phyloP scores from a whole-genome alignment of 2,329 filamentous ascomycete genomes.

The Colletotrichum sp. region DNA sequence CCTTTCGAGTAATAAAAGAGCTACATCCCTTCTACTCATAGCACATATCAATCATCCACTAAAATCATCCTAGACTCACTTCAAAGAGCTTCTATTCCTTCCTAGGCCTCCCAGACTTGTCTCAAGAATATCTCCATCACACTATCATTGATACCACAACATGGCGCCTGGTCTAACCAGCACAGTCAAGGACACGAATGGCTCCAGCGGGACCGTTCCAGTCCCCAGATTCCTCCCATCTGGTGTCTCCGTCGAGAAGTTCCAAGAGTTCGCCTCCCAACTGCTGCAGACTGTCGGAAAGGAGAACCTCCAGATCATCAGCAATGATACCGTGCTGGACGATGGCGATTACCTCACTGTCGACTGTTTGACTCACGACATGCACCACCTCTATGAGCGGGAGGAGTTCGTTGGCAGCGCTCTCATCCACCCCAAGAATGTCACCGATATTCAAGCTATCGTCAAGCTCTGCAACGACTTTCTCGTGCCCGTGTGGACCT shows the following conservation, averaged over 20 bases:
- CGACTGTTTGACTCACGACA: constrained; percentile 31
- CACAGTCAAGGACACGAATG: neutral
- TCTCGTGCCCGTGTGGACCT: constrained; percentile 52
- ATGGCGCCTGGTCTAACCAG: constrained; percentile 3
- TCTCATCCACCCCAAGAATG: constrained; percentile 34
- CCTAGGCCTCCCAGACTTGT: neutral
- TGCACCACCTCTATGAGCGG: constrained; percentile 42
- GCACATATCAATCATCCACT: rapidly evolving
- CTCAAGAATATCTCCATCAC: neutral
- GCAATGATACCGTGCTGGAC: neutral
- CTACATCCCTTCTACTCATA: neutral
- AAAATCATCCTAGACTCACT: neutral
- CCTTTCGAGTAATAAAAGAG: neutral
- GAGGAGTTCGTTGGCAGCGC: constrained; percentile 49
- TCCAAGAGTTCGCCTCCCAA: neutral
- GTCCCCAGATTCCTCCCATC: neutral
- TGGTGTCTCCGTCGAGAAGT: neutral
- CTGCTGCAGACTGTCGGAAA: neutral
- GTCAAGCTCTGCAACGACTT: constrained; percentile 50
- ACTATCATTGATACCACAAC: neutral
- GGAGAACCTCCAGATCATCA: constrained; percentile 13
- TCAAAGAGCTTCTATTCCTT: neutral
- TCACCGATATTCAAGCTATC: constrained; percentile 49
- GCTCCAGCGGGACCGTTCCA: neutral
- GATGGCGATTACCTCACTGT: constrained; percentile 12